phyloP scores from a whole-genome alignment of 2,329 filamentous ascomycete species.

The Macrophomina pseudophaseolina region DNA sequence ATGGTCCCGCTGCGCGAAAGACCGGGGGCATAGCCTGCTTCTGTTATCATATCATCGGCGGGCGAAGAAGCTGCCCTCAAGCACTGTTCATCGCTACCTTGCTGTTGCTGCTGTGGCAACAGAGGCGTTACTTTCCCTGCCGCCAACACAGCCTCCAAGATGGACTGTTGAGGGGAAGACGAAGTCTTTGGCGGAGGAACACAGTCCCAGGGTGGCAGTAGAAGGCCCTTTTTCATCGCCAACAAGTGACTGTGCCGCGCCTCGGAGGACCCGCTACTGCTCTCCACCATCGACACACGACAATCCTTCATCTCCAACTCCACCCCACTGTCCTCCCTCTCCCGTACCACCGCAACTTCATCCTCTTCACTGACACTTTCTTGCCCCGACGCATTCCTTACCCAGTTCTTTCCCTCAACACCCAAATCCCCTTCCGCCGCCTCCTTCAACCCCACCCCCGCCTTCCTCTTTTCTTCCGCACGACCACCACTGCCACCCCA shows the following conservation, averaged over 20 bases:
- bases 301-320: not conserved
- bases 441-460: not conserved
- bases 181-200: not conserved
- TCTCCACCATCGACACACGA: not conserved
- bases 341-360: constrained; percentile 23
- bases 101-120: not conserved
- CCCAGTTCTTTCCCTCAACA: constrained; percentile 26
- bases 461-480: constrained; percentile 3
- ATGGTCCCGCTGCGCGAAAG: not conserved
- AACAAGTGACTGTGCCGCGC: not conserved
- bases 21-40: not conserved
- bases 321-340: constrained; percentile 14
- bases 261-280: not conserved
- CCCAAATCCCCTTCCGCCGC: constrained; percentile 22
- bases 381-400: constrained; percentile 19
- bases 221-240: not conserved
- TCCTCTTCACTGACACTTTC: constrained; percentile 28
- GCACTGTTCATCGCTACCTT: not conserved
- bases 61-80: not conserved
- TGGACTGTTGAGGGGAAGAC: constrained; percentile 6
- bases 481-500: not conserved
- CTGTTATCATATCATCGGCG: not conserved
- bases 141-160: constrained; percentile 20
- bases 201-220: constrained; percentile 3
- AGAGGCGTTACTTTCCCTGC: constrained; percentile 16